Evolutionary conservation across 2,329 filamentous ascomycete genomes (phyloP).

Genomic region (Cercospora sp.): DNA sequence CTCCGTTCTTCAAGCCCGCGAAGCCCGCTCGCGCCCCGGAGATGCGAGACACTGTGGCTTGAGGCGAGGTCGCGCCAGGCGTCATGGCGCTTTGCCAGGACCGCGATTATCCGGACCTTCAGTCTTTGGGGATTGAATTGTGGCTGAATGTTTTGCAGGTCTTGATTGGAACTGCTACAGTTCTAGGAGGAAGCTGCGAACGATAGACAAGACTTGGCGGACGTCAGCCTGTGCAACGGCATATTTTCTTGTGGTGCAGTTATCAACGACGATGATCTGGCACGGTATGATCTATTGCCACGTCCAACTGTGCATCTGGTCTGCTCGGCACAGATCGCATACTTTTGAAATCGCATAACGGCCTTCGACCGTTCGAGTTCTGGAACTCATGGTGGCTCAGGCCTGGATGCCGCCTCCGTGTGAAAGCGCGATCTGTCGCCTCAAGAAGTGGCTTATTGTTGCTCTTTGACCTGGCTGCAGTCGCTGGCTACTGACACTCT

Average conservation of each 20-base stretch:
- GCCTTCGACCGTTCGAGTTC: neutral
- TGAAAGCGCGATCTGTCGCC: neutral
- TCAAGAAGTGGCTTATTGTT: neutral
- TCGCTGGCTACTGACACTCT: neutral
- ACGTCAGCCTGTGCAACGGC: neutral
- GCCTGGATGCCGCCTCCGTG: neutral
- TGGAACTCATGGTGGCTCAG: neutral
- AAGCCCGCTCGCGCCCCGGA: neutral
- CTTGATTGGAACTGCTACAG: neutral
- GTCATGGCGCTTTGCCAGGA: neutral
- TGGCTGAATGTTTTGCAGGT: conserved; percentile 2
- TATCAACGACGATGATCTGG: neutral
- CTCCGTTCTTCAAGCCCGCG: neutral
- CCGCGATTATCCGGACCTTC: neutral
- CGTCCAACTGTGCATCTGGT: neutral
- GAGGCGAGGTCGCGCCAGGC: neutral
- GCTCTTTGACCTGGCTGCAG: neutral
- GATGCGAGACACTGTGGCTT: neutral
- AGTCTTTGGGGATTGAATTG: neutral
- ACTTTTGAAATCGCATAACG: neutral
- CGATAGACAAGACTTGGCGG: neutral
- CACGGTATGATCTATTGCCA: neutral
- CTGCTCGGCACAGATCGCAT: neutral
- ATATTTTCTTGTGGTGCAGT: neutral
- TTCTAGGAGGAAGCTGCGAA: neutral